Evolutionary conservation across 106 monocot species (phyloP).

Genomic region (Phalaenopsis aphrodite): DNA sequence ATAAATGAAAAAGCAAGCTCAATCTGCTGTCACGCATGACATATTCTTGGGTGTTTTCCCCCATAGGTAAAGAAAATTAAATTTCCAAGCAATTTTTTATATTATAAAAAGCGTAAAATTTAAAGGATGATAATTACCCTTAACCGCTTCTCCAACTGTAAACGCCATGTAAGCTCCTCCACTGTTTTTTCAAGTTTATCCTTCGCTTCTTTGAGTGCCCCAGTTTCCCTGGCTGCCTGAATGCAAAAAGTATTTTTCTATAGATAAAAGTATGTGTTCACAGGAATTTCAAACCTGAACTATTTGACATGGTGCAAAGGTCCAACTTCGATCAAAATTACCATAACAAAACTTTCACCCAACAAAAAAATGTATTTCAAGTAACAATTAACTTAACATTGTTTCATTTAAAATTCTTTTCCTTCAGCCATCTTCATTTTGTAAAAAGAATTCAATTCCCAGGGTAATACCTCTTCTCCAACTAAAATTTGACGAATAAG

Average conservation of each 20-base stretch:
- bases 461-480: neutral
- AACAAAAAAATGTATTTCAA: neutral
- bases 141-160: constrained; percentile 59
- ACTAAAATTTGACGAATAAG: neutral
- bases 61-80: neutral
- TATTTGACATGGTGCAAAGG: neutral
- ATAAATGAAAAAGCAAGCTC: too few species aligned
- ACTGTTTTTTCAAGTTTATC: constrained; percentile 81
- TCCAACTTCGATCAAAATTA: neutral
- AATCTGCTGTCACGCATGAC: neutral
- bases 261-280: neutral
- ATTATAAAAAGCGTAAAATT: neutral
- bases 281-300: too few species aligned
- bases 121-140: constrained; percentile 35
- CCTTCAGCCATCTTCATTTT: neutral
- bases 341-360: neutral
- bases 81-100: neutral
- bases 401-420: neutral
- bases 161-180: constrained; percentile 77
- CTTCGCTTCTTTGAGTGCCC: constrained; percentile 80
- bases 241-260: constrained; percentile 2
- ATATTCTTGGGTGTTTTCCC: neutral
- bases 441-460: neutral
- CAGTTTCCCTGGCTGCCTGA: constrained; percentile 78
- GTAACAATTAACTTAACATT: neutral